A percentile compares a stretch with the other conserved stretches of the same genome.
phyloP scores from a whole-genome alignment of 176 grass and related monocot genomes.

The Oryza meyeriana region DNA sequence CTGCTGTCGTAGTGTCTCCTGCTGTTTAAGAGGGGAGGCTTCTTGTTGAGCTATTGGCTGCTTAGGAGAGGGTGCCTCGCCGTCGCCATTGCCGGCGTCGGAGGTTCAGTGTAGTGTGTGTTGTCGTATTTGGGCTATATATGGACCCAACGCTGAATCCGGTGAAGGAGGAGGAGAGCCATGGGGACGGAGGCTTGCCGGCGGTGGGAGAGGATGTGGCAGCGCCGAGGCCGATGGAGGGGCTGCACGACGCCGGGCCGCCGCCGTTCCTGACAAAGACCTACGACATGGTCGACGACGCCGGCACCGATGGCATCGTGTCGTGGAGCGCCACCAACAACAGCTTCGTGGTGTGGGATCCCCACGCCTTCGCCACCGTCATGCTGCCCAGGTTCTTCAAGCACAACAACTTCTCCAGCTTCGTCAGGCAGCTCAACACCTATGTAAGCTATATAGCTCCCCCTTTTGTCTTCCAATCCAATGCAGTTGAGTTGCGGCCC shows the following conservation, averaged over 20 bases:
- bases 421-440: slow-evolving; percentile 99
- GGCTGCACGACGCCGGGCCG: slow-evolving; percentile 72
- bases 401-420: slow-evolving; percentile 98
- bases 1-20: neutral
- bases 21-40: neutral
- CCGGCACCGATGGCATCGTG: slow-evolving; percentile 44
- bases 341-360: slow-evolving; percentile 96
- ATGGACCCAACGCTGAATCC: slow-evolving; percentile 61
- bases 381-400: slow-evolving; percentile 77
- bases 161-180: slow-evolving; percentile 69
- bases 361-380: slow-evolving; percentile 61
- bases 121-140: neutral
- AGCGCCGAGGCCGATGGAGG: slow-evolving; percentile 64
- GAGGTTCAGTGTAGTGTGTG: neutral
- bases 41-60: neutral
- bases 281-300: slow-evolving; percentile 82
- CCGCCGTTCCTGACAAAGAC: slow-evolving; percentile 92
- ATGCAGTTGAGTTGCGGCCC: slow-evolving; percentile 54
- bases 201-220: slow-evolving; percentile 1
- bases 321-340: slow-evolving; percentile 73
- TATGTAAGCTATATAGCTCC: slow-evolving; percentile 48
- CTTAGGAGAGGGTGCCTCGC: no score
- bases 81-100: neutral
- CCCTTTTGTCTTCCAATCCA: no score
- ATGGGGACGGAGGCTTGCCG: neutral